Percentiles rank a stretch among this genome's conserved stretches.
These are phyloP conservation scores for Rhizophora mangle DNA, from an alignment of 345 rosid genomes.

Conservation along the genomic window DNA sequence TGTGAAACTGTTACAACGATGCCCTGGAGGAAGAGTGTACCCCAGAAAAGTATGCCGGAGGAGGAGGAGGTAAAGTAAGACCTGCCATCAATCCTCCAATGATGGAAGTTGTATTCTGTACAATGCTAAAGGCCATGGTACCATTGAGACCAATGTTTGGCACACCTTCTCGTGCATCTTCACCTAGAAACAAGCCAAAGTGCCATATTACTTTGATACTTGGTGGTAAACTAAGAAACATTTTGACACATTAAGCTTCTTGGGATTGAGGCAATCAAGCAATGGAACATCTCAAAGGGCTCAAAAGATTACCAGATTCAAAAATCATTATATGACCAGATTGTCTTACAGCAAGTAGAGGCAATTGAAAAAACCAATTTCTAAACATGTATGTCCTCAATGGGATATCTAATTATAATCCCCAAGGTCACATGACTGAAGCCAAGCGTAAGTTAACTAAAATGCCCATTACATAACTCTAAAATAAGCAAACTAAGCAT, in stretches of 20 bases:
- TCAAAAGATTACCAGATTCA: neutral
- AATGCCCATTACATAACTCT: neutral
- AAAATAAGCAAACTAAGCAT: neutral
- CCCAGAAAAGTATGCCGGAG: constrained; percentile 76
- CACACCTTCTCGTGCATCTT: constrained; percentile 53
- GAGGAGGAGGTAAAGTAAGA: constrained; percentile 25
- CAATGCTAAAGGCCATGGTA: constrained; percentile 23
- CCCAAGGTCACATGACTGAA: neutral
- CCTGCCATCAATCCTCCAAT: neutral
- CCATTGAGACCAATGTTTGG: constrained; percentile 40
- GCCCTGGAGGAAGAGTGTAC: constrained; percentile 89
- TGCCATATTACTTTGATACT: constrained; percentile 4
- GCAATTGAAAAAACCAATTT: neutral
- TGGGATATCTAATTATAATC: neutral
- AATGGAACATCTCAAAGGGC: neutral
- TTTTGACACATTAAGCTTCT: neutral
- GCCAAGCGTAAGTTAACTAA: neutral
- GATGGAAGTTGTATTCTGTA: constrained; percentile 24
- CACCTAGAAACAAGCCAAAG: constrained; percentile 49
- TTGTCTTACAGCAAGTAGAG: neutral
- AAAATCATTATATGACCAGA: neutral
- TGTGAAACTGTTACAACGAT: constrained; percentile 81
- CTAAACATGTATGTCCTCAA: neutral
- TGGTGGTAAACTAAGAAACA: constrained; percentile 1
- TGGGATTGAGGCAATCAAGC: neutral